Evolutionary conservation across 768 basidiomycete genomes (phyloP).

Genomic region (Suillus discolor): DNA sequence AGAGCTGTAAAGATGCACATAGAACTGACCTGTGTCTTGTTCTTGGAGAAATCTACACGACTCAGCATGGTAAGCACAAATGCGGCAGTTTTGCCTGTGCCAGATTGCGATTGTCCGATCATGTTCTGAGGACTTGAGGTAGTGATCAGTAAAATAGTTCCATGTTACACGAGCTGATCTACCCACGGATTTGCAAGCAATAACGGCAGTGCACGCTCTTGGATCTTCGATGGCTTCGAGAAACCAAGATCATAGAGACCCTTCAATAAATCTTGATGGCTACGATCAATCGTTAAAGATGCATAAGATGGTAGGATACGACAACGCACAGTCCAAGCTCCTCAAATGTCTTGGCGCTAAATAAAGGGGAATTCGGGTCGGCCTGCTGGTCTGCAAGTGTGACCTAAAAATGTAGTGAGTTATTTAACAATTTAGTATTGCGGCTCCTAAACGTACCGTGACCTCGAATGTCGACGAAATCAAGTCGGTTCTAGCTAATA

Average conservation of each 20-base stretch:
- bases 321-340: conserved; percentile 86
- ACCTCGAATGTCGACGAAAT: conserved; percentile 85
- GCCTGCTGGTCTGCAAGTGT: conserved; percentile 96
- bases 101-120: conserved; percentile 99
- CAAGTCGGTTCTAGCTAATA: conserved; percentile 52
- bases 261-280: conserved; percentile 85
- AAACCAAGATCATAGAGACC: conserved; percentile 96
- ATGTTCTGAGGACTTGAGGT: conserved; percentile 89
- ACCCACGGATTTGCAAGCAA: conserved; percentile 88
- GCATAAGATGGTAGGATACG: not conserved
- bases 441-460: conserved; percentile 48
- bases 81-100: conserved; percentile 98
- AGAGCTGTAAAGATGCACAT: conserved; percentile 6
- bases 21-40: conserved; percentile 75
- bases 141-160: conserved; percentile 11
- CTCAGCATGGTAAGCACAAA: conserved; percentile 98
- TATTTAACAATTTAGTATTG: not conserved
- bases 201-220: conserved; percentile 93
- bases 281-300: conserved; percentile 30
- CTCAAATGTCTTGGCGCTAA: conserved; percentile 92
- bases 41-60: conserved; percentile 81
- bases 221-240: conserved; percentile 97
- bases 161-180: not conserved
- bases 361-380: conserved; percentile 95
- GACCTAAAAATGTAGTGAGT: conserved; percentile 54